phyloP scores from a whole-genome alignment of 2,329 filamentous ascomycete species.

The Trichophyton simii region DNA sequence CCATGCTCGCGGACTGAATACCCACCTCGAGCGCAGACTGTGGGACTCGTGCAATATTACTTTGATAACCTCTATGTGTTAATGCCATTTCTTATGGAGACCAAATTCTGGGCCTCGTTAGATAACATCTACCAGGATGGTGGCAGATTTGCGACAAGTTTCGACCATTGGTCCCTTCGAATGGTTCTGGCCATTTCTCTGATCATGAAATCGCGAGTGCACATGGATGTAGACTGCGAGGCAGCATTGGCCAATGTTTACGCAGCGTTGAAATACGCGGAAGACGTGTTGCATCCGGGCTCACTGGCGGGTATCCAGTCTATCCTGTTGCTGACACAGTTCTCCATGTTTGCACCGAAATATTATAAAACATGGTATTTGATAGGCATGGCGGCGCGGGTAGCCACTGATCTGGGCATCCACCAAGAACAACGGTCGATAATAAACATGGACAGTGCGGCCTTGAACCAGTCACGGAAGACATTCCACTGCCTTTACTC shows the following conservation, averaged over 20 bases:
- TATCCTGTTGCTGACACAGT: constrained; percentile 72
- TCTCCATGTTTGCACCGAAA: constrained; percentile 76
- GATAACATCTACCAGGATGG: constrained; percentile 69
- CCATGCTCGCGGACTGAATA: constrained; percentile 47
- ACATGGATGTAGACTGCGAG: constrained; percentile 51
- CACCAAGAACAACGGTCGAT: constrained; percentile 79
- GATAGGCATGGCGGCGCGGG: constrained; percentile 77
- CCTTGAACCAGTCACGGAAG: constrained; percentile 58
- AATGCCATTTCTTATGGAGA: constrained; percentile 72
- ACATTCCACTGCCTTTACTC: constrained; percentile 88
- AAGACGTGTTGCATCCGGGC: constrained; percentile 73
- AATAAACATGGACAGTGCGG: constrained; percentile 52
- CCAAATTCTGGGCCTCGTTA: constrained; percentile 61
- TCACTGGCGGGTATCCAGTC: constrained; percentile 78
- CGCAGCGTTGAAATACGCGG: constrained; percentile 62
- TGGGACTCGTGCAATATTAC: constrained; percentile 66
- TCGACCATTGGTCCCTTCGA: constrained; percentile 76
- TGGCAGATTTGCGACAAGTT: constrained; percentile 46
- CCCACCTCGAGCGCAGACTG: constrained; percentile 60
- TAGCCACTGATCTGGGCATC: constrained; percentile 77
- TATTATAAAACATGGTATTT: constrained; percentile 93
- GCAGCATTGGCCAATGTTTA: constrained; percentile 49
- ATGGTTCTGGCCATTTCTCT: constrained; percentile 81
- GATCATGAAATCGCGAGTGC: constrained; percentile 55
- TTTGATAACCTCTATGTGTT: constrained; percentile 69